Conservation (phyloP, 306 rosid species). For the Erythrophleum fordii region DNA sequence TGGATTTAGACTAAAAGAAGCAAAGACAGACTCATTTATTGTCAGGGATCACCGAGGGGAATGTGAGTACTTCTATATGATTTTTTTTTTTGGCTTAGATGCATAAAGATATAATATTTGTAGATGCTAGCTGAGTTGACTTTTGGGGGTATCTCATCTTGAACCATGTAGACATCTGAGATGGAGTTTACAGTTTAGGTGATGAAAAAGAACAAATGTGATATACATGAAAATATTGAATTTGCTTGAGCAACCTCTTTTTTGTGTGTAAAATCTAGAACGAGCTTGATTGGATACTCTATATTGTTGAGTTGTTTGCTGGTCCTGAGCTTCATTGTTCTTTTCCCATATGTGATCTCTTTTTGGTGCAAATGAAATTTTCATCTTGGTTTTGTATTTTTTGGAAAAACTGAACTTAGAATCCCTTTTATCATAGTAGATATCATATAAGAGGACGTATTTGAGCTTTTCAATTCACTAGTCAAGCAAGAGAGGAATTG, state of each 20-base stretch:
- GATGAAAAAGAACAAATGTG: neutral
- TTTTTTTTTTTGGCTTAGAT: slow-evolving; percentile 32
- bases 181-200: neutral
- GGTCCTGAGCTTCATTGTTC: slow-evolving; percentile 20
- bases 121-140: slow-evolving; percentile 18
- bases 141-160: slow-evolving; percentile 21
- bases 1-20: slow-evolving; percentile 74
- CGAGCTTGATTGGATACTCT: neutral
- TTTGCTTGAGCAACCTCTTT: slow-evolving; percentile 3
- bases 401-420: neutral
- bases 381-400: slow-evolving; percentile 14
- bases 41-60: slow-evolving; percentile 99
- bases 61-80: slow-evolving; percentile 64
- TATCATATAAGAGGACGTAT: neutral
- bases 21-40: slow-evolving; percentile 84
- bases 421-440: slow-evolving; percentile 2
- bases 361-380: slow-evolving; percentile 7
- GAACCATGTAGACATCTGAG: slow-evolving; percentile 1
- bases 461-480: slow-evolving; percentile 34
- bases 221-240: neutral
- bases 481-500: slow-evolving; percentile 21
- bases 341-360: slow-evolving; percentile 25
- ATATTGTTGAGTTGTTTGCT: slow-evolving; percentile 20
- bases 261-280: slow-evolving; percentile 21
- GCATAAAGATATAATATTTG: slow-evolving; percentile 25